A percentile compares a stretch with the other conserved stretches of the same genome.
Conservation (phyloP, 371 early-diverging fungal species). For the Mucor indicus region DNA sequence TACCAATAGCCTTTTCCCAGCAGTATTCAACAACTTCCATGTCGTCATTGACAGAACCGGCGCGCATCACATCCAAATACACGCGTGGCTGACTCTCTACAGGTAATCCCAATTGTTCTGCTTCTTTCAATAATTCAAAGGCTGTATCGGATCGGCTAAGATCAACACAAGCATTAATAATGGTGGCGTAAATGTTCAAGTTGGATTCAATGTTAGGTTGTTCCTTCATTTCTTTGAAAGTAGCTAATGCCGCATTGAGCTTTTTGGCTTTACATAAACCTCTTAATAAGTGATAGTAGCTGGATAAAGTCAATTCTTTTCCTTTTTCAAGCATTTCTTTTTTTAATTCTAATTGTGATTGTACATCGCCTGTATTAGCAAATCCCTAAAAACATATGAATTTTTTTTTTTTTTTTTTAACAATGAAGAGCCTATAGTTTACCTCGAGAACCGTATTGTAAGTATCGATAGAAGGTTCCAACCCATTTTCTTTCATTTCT, state of each 20-base stretch:
- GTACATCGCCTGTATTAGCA: slow-evolving; percentile 20
- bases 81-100: slow-evolving; percentile 40
- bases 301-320: slow-evolving; percentile 21
- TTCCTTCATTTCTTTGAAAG: slow-evolving; percentile 45
- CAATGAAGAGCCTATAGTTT: too few relatives aligned
- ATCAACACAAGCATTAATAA: slow-evolving; percentile 40
- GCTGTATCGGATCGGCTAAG: slow-evolving; percentile 39
- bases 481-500: slow-evolving; percentile 29
- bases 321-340: slow-evolving; percentile 35
- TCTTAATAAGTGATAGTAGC: slow-evolving; percentile 47
- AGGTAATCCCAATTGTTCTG: slow-evolving; percentile 38
- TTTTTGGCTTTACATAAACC: slow-evolving; percentile 34
- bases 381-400: slow-evolving; percentile 19
- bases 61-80: slow-evolving; percentile 49
- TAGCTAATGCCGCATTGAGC: slow-evolving; percentile 47
- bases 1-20: slow-evolving; percentile 49
- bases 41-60: slow-evolving; percentile 36
- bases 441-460: slow-evolving; percentile 36
- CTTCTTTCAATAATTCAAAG: slow-evolving; percentile 48
- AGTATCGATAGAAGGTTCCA: slow-evolving; percentile 30
- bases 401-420: not conserved
- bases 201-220: slow-evolving; percentile 34
- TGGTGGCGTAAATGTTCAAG: slow-evolving; percentile 26
- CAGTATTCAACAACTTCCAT: slow-evolving; percentile 44
- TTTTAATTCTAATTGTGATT: slow-evolving; percentile 20